Conservation (phyloP, 2,329 filamentous ascomycete species). For the Diaporthe amygdali region DNA sequence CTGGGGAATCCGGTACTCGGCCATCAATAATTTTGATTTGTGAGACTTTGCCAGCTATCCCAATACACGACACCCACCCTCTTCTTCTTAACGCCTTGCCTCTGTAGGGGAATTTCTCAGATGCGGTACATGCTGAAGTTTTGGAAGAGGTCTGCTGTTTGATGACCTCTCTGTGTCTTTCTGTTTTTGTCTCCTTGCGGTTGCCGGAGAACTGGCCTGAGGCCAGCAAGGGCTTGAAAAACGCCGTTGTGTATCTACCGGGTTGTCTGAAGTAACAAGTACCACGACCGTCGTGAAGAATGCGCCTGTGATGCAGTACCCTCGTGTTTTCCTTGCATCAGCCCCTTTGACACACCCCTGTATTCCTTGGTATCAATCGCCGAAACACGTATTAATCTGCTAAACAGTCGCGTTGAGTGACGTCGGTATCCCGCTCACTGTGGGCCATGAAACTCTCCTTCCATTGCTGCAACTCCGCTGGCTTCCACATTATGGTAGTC, state of each 20-base stretch:
- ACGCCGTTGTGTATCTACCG: conserved; percentile 3
- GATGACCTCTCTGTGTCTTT: conserved; percentile 3
- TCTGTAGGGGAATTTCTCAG: conserved; percentile 17
- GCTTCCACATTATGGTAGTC: conserved; percentile 95
- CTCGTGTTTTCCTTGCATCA: conserved; percentile 19
- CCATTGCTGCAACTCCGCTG: conserved; percentile 36
- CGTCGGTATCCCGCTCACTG: conserved; percentile 28
- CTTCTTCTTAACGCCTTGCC: conserved; percentile 24
- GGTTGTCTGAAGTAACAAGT: conserved; percentile 1
- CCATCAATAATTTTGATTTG: neutral
- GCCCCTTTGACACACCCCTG: conserved; percentile 11
- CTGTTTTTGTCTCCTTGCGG: neutral
- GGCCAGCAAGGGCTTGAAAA: neutral
- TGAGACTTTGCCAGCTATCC: conserved; percentile 20
- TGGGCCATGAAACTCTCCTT: conserved; percentile 48
- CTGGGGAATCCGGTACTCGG: neutral
- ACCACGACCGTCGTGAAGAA: neutral
- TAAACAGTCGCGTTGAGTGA: neutral
- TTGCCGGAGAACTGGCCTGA: neutral
- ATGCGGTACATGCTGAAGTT: conserved; percentile 20
- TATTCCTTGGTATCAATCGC: conserved; percentile 25
- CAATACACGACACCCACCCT: conserved; percentile 6
- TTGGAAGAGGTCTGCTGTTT: conserved; percentile 5
- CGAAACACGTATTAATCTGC: conserved; percentile 18
- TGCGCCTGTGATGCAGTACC: conserved; percentile 23